Percentiles rank a stretch among this genome's conserved stretches.
Evolutionary conservation across 192 early-diverging fungal genomes (phyloP).

Genomic region (Linnemannia schmuckeri): DNA sequence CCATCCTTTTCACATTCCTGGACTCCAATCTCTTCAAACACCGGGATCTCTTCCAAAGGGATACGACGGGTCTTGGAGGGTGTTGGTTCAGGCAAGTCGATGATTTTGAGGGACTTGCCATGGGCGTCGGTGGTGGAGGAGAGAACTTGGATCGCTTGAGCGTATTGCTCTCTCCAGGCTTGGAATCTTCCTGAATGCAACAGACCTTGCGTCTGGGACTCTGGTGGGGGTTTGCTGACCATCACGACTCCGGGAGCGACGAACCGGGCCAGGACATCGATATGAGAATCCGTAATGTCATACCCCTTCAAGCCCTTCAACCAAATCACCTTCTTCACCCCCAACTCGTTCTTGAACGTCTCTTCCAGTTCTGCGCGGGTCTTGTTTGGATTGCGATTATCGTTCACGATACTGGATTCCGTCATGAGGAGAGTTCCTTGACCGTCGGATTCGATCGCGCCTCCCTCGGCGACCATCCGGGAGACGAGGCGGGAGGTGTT

Average conservation of each 20-base stretch:
- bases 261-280: slow-evolving; percentile 26
- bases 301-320: slow-evolving; percentile 26
- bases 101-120: slow-evolving; percentile 11
- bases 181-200: background rate
- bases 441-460: slow-evolving; percentile 27
- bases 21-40: slow-evolving; percentile 13
- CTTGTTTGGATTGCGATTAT: slow-evolving; percentile 27
- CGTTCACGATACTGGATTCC: slow-evolving; percentile 31
- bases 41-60: background rate
- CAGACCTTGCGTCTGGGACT: background rate
- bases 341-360: slow-evolving; percentile 19
- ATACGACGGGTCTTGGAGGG: slow-evolving; percentile 21
- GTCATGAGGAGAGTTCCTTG: slow-evolving; percentile 22
- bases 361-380: slow-evolving; percentile 17
- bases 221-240: slow-evolving; percentile 19
- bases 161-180: slow-evolving; percentile 19
- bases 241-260: slow-evolving; percentile 27
- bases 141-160: slow-evolving; percentile 14
- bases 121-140: slow-evolving; percentile 18
- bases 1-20: slow-evolving; percentile 10
- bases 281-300: slow-evolving; percentile 23
- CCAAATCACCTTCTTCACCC: slow-evolving; percentile 25
- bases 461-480: slow-evolving; percentile 24
- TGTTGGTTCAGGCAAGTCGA: slow-evolving; percentile 20
- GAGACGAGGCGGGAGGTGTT: background rate